Evolutionary conservation across 345 rosid genomes (phyloP), one percentile per base, ranked within the genome.

Genomic region (Eutrema japonicum): DNA sequence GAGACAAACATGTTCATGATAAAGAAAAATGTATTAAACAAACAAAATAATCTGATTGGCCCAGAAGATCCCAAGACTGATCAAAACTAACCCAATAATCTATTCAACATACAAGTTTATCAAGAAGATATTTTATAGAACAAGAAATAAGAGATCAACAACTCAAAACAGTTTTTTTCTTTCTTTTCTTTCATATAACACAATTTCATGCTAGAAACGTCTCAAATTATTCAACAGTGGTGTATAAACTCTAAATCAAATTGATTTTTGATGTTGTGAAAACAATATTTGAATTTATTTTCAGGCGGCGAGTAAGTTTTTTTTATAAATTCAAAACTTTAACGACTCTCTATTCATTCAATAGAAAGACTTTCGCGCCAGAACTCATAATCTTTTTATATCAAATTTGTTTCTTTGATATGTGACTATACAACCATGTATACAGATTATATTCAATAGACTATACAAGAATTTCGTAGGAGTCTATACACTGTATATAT

Each of bases 391-490:
- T 37, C 58, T 12, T 5, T 53, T 41, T 7, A 14, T 10, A 32
- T 30, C 26, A 41, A 29, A 36, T 16, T 35, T 18, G 30, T 8
- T 45, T 42, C 27, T 50, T 64, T 54, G 26, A 49, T 18, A 0
- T 51, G 54, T 40, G 10, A 61, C 47, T 51, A 51, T 67, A 22
- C 37, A 53, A 11, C 1, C 26, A 22, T 1, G 2, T 48, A 32
- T 66, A 74, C 60, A 66, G 1, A 49, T 41, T 35, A 22, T 12
- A 65, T 49, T 53, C 47, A 72, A 7, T 64, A 9, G 18, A 66
- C 72, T 57, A 66, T 74, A 29, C 30, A 66, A 13, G 32, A 73
- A 58, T 41, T 55, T 32, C 10, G 7, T 38, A 54, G 3, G 57
- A 69, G 49, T 51, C 58, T 75, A 63, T 53, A 52, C 51, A 52